A percentile compares a stretch with the other conserved stretches of the same genome.
These are phyloP conservation scores for Scedosporium boydii DNA, from an alignment of 2,329 filamentous ascomycete genomes.

Conservation along the genomic window DNA sequence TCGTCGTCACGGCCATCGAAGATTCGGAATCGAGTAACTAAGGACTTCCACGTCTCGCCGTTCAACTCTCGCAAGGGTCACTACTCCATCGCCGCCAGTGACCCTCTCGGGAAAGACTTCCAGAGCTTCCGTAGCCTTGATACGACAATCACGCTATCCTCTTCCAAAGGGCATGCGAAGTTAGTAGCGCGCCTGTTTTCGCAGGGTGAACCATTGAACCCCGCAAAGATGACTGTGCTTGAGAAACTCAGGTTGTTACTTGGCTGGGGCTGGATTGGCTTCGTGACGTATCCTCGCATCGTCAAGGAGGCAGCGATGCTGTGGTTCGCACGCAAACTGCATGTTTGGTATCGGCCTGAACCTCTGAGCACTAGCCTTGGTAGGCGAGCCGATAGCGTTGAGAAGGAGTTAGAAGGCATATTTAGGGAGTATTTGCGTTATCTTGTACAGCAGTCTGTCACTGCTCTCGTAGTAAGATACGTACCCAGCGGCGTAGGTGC, in stretches of 20 bases:
- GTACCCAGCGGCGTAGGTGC: slow-evolving; percentile 37
- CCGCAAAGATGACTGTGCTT: slow-evolving; percentile 29
- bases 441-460: slow-evolving; percentile 36
- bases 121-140: slow-evolving; percentile 35
- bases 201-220: slow-evolving; percentile 38
- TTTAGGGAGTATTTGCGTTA: slow-evolving; percentile 39
- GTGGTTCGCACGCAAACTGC: slow-evolving; percentile 45
- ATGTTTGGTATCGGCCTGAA: slow-evolving; percentile 58
- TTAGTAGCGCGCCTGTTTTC: slow-evolving; percentile 52
- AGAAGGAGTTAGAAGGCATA: slow-evolving; percentile 33
- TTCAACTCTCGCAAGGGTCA: slow-evolving; percentile 56
- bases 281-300: slow-evolving; percentile 58
- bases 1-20: not conserved
- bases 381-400: slow-evolving; percentile 39
- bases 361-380: slow-evolving; percentile 46
- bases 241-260: slow-evolving; percentile 37
- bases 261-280: slow-evolving; percentile 58
- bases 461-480: slow-evolving; percentile 42
- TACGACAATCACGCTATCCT: slow-evolving; percentile 50
- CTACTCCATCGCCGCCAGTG: slow-evolving; percentile 40
- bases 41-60: slow-evolving; percentile 69
- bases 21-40: slow-evolving; percentile 36
- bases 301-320: slow-evolving; percentile 48
- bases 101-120: slow-evolving; percentile 29
- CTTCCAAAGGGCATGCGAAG: slow-evolving; percentile 51